Evolutionary conservation across 345 rosid genomes (phyloP).

Genomic region (Conringia planisiliqua): DNA sequence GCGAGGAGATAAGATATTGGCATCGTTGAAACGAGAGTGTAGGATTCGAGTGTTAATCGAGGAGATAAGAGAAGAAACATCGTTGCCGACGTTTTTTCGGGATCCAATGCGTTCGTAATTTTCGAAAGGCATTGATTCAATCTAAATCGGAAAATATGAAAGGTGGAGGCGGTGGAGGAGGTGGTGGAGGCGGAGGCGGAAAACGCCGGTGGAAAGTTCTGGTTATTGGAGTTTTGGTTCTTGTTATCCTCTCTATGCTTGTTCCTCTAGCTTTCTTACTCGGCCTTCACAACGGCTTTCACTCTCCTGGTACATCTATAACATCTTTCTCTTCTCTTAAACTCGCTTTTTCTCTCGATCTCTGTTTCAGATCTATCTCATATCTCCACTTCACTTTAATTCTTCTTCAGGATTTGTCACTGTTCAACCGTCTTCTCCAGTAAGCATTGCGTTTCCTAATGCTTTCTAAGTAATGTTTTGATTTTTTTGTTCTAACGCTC

Average conservation of each 20-base stretch:
- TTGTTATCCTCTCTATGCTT: constrained; percentile 87
- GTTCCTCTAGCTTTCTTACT: constrained; percentile 90
- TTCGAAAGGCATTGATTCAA: not conserved
- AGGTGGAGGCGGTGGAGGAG: constrained; percentile 36
- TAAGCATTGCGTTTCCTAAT: constrained; percentile 36
- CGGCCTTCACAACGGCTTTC: constrained; percentile 81
- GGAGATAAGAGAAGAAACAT: not conserved
- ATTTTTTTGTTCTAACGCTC: not conserved
- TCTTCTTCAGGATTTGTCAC: constrained; percentile 49
- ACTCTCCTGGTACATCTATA: constrained; percentile 45
- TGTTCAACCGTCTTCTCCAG: constrained; percentile 48
- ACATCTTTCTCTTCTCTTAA: not conserved
- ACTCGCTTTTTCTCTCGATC: not conserved
- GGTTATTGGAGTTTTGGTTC: constrained; percentile 70
- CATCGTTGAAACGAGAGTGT: constrained; percentile 11
- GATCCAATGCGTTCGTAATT: constrained; percentile 35
- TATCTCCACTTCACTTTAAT: not conserved
- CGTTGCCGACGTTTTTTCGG: not conserved
- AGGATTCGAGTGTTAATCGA: constrained; percentile 14
- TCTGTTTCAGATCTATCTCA: constrained; percentile 37
- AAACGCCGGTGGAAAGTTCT: constrained; percentile 79
- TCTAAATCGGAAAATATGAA: constrained; percentile 25
- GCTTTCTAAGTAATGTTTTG: not conserved
- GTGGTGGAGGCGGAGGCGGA: constrained; percentile 37
- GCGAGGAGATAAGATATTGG: not conserved